Evolutionary conservation across 2,329 filamentous ascomycete species (phyloP), one percentile per base, ranked within the genome.

Genomic region (Dactylellina drechsleri): DNA sequence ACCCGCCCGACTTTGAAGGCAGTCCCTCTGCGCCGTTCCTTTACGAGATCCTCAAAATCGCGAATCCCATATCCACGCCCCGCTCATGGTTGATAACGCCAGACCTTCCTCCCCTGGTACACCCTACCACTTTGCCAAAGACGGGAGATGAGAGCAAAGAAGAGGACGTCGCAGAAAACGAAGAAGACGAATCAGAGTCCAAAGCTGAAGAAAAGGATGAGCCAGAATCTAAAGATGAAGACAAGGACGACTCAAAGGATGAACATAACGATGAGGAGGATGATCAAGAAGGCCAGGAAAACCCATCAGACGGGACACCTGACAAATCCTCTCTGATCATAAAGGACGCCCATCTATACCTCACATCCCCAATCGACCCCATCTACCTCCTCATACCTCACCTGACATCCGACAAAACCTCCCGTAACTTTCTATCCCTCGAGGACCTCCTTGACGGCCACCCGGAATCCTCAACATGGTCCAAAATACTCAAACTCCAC

Each of bases 281-380:
- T 1, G 31, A 36, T 1, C 31, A 36, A 15, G 70, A 64, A 7
- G 40, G 31, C 18, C 26, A 12, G 7, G 36, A 66, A 4, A 64
- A 40, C 41, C 72, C 59, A 36, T 76, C 50, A 23, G 26, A 50
- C 61, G 2, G 78, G 78, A 36, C 87, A 86, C 18, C n/a, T 10
- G 49, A 65, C 1, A 60, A 53, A 45, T 60, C 59, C 26, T 71
- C 71, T 12, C 87, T 87, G 77, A 82, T 92, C 23, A 86, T 89
- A 40, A 89, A 89, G 79, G 86, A 85, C 50, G 88, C 92, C 40
- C 89, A 93, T 73, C 83, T 98, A n/a, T 90, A 91, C 79, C 83
- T 98, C 72, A 92, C 94, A 7, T 97, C 95, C 0, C 87, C 89
- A 1, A 85, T 97, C 65, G 95, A 99, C 81, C 87, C 92, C 4